Conservation (phyloP, 176 grass and related monocot species). For the Melocanna baccifera region DNA sequence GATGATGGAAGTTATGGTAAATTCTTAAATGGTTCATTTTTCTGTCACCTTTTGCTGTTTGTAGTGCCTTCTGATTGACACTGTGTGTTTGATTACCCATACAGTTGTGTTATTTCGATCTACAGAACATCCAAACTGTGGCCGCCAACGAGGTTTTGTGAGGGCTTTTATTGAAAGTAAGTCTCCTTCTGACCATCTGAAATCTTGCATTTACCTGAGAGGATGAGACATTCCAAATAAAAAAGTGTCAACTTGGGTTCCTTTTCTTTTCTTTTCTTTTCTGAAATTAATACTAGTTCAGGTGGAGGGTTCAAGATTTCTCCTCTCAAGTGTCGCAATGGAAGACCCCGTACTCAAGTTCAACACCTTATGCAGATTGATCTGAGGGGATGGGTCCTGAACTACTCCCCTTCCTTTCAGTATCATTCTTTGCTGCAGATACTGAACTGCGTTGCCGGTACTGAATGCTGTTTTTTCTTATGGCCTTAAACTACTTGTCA, state of each 20-base stretch:
- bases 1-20: conserved; percentile 97
- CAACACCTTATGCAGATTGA: conserved; percentile 98
- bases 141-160: conserved; percentile 63
- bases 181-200: conserved; percentile 25
- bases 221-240: neutral
- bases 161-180: conserved; percentile 96
- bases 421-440: conserved; percentile 84
- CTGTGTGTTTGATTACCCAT: conserved; percentile 29
- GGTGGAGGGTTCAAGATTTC: conserved; percentile 97
- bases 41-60: conserved; percentile 3
- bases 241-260: conserved; percentile 3
- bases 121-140: conserved; percentile 77
- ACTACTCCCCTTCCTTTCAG: conserved; percentile 83
- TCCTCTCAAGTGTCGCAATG: conserved; percentile 67
- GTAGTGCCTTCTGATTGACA: conserved; percentile 2
- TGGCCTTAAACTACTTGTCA: conserved; percentile 3
- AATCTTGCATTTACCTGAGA: conserved; percentile 15
- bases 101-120: conserved; percentile 93
- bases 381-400: conserved; percentile 80
- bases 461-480: conserved; percentile 16
- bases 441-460: conserved; percentile 87
- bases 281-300: conserved; percentile 50
- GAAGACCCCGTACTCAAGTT: conserved; percentile 79
- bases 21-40: conserved; percentile 19
- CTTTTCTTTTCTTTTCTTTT: neutral